These are phyloP conservation scores for Claviceps maximensis DNA, from an alignment of 2,329 filamentous ascomycete species.

Conservation along the genomic window DNA sequence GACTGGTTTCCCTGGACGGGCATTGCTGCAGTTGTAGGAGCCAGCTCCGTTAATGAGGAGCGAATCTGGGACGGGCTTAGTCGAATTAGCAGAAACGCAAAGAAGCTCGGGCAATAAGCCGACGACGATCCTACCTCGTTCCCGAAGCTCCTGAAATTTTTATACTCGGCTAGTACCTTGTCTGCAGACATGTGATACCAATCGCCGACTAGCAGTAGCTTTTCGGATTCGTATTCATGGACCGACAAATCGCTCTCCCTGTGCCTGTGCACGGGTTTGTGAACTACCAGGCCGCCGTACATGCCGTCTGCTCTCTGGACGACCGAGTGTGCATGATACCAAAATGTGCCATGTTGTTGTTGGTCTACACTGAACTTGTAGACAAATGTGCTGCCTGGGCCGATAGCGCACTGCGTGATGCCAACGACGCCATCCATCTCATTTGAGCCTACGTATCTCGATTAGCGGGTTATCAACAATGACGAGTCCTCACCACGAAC, in stretches of 20 bases:
- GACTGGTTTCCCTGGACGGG: constrained; percentile 8
- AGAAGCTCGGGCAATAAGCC: not conserved
- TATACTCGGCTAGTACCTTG: constrained; percentile 14
- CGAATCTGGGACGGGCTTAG: constrained; percentile 27
- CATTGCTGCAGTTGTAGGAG: constrained; percentile 10
- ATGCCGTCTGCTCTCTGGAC: constrained; percentile 25
- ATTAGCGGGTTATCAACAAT: not conserved
- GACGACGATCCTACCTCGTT: constrained; percentile 6
- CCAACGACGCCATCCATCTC: constrained; percentile 51
- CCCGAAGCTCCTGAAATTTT: constrained; percentile 10
- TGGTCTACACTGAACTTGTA: constrained; percentile 46
- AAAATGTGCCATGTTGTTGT: constrained; percentile 38
- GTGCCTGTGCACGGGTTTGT: constrained; percentile 15
- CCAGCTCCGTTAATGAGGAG: constrained; percentile 25
- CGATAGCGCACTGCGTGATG: constrained; percentile 48
- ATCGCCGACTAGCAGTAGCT: constrained; percentile 25
- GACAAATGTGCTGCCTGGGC: constrained; percentile 36
- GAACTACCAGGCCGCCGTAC: constrained; percentile 19
- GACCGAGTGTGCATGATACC: constrained; percentile 53
- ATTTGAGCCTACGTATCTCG: constrained; percentile 22
- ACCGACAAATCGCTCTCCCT: constrained; percentile 3
- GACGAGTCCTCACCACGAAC: constrained; percentile 10
- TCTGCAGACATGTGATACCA: constrained; percentile 25
- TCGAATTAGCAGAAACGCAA: constrained; percentile 7
- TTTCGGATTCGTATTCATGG: constrained; percentile 18